Conservation (phyloP, 805 yeast species). For the Brettanomyces custersianus region DNA sequence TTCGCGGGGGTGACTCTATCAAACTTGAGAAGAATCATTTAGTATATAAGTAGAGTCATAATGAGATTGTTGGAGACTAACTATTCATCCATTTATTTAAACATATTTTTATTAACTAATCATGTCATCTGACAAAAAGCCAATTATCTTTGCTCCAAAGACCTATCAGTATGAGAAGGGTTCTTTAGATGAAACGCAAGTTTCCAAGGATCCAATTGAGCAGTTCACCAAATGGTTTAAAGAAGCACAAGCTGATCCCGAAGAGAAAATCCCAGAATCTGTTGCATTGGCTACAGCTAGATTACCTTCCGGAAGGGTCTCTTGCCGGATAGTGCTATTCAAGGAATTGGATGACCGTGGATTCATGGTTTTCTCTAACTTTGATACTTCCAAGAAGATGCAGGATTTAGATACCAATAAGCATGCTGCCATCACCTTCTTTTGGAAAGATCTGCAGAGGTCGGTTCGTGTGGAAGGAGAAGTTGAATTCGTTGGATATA, state of each 20-base stretch:
- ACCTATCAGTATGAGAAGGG: constrained; percentile 80
- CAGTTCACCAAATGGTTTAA: constrained; percentile 84
- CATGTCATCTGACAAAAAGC: constrained; percentile 10
- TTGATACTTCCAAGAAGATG: constrained; percentile 81
- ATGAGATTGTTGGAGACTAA: no score
- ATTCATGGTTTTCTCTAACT: constrained; percentile 82
- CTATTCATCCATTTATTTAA: background rate
- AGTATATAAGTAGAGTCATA: no score
- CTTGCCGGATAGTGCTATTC: constrained; percentile 75
- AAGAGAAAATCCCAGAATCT: constrained; percentile 69
- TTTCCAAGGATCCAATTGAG: constrained; percentile 52
- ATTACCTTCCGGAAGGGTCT: constrained; percentile 84
- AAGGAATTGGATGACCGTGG: constrained; percentile 86
- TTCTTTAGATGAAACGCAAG: constrained; percentile 44
- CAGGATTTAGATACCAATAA: constrained; percentile 64
- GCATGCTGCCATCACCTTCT: constrained; percentile 76
- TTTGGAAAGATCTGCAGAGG: constrained; percentile 86
- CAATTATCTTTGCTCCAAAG: constrained; percentile 59
- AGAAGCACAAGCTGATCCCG: constrained; percentile 49
- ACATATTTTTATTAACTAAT: no score
- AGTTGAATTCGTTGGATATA: constrained; percentile 63
- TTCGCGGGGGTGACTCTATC: no score
- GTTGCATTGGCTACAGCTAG: constrained; percentile 82
- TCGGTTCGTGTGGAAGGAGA: constrained; percentile 90
- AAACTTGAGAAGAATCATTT: no score